phyloP scores from a whole-genome alignment of 2,329 filamentous ascomycete genomes.

The Xylaria sp. region DNA sequence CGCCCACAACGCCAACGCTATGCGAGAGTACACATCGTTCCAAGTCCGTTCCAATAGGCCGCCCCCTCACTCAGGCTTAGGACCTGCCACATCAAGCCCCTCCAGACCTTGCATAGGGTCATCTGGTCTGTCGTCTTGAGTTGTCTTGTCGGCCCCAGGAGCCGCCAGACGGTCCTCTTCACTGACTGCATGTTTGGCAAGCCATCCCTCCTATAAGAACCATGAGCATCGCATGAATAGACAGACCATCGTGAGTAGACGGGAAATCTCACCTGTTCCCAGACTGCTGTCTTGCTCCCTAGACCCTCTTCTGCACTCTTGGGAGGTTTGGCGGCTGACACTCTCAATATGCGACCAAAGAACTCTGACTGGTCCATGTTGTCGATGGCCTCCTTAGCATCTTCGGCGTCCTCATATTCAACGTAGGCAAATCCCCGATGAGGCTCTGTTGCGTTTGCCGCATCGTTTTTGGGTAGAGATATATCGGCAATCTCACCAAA shows the following conservation, averaged over 20 bases:
- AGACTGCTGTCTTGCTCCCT: constrained; percentile 91
- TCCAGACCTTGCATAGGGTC: constrained; percentile 98
- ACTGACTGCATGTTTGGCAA: constrained; percentile 83
- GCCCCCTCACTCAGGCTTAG: constrained; percentile 69
- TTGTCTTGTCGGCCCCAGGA: constrained; percentile 56
- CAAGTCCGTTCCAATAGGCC: constrained; percentile 22
- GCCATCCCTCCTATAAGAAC: constrained; percentile 78
- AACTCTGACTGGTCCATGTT: constrained; percentile 99
- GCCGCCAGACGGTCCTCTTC: constrained; percentile 74
- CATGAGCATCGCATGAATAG: constrained; percentile 30
- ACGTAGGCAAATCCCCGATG: constrained; percentile 97
- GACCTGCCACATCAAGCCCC: constrained; percentile 90
- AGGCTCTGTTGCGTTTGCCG: constrained; percentile 75
- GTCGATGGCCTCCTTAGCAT: constrained; percentile 94
- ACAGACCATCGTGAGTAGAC: not conserved
- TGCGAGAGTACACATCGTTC: constrained; percentile 37
- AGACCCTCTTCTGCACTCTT: constrained; percentile 87
- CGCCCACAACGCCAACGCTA: constrained; percentile 42
- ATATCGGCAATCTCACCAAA: constrained; percentile 96
- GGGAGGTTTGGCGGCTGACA: constrained; percentile 88
- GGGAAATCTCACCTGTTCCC: constrained; percentile 81
- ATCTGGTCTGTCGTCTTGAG: constrained; percentile 61
- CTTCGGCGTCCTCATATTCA: constrained; percentile 84
- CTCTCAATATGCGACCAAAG: constrained; percentile 89
- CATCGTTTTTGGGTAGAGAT: constrained; percentile 85